phyloP scores from a whole-genome alignment of 495 filamentous ascomycete species.

The Penicillium odoratum region DNA sequence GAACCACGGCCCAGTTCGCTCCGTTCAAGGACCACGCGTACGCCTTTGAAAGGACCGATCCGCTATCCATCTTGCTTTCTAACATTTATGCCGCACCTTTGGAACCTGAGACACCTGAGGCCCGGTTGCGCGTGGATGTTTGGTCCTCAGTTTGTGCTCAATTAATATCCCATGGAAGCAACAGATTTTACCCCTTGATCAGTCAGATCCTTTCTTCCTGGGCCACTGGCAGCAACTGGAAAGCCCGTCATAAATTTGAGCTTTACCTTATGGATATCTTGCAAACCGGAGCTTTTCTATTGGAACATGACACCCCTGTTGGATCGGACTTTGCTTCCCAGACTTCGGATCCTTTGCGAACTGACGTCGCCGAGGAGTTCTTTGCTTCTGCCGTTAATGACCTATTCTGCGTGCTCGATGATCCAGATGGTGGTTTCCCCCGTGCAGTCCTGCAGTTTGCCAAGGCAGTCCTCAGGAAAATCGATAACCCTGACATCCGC shows the following conservation, averaged over 20 bases:
- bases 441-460: conserved; percentile 79
- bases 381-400: conserved; percentile 78
- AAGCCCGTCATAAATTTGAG: conserved; percentile 83
- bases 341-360: conserved; percentile 65
- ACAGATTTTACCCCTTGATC: conserved; percentile 42
- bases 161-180: conserved; percentile 51
- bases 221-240: conserved; percentile 85
- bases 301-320: conserved; percentile 65
- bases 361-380: conserved; percentile 83
- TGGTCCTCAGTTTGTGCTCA: conserved; percentile 89
- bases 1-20: conserved; percentile 58
- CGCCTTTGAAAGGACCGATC: conserved; percentile 85
- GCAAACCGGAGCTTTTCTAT: conserved; percentile 85
- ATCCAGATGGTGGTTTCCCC: conserved; percentile 77
- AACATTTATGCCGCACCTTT: conserved; percentile 71
- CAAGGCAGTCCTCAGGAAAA: conserved; percentile 74
- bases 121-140: conserved; percentile 73
- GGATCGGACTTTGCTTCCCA: conserved; percentile 27
- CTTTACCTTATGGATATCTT: conserved; percentile 91
- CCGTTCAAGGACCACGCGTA: conserved; percentile 45
- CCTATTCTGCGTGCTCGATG: conserved; percentile 82
- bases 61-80: conserved; percentile 81
- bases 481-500: conserved; percentile 67
- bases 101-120: conserved; percentile 77
- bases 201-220: conserved; percentile 70